Conservation (phyloP, 768 basidiomycete species). For the Punctularia strigosozonata region DNA sequence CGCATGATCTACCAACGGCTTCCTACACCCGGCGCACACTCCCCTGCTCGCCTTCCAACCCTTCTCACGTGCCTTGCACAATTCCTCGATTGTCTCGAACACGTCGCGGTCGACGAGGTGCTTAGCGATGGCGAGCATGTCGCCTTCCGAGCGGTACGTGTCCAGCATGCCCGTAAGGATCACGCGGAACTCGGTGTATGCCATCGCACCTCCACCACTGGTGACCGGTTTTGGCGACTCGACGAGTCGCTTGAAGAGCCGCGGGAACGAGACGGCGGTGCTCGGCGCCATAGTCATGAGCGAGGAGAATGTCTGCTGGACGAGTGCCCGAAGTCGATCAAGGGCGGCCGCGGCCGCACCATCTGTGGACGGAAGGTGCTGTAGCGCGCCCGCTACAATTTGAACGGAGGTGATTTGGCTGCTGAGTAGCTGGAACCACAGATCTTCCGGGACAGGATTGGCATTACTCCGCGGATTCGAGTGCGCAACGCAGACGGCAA, state of each 20-base stretch:
- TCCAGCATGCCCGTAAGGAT: slow-evolving; percentile 95
- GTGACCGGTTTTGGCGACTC: slow-evolving; percentile 45
- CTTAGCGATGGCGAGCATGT: slow-evolving; percentile 78
- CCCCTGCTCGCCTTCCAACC: slow-evolving; percentile 51
- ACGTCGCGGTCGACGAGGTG: slow-evolving; percentile 74
- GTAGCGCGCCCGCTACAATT: slow-evolving; percentile 23
- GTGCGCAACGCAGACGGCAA: slow-evolving; percentile 58
- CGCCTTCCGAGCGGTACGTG: slow-evolving; percentile 85
- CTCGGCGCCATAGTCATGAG: slow-evolving; percentile 80
- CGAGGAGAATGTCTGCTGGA: slow-evolving; percentile 75
- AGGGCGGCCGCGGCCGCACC: slow-evolving; percentile 14
- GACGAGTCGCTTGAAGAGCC: slow-evolving; percentile 85
- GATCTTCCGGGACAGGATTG: slow-evolving; percentile 54
- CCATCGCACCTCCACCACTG: slow-evolving; percentile 43
- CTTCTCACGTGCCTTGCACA: slow-evolving; percentile 39
- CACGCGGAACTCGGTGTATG: slow-evolving; percentile 83
- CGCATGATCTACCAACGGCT: no score
- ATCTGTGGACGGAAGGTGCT: slow-evolving; percentile 9
- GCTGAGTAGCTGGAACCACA: slow-evolving; percentile 81
- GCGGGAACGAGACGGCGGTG: slow-evolving; percentile 77
- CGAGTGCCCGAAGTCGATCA: slow-evolving; percentile 49
- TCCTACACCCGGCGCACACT: slow-evolving; percentile 42
- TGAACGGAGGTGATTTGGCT: slow-evolving; percentile 78
- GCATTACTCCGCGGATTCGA: slow-evolving; percentile 32
- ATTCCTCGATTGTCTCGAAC: slow-evolving; percentile 56